phyloP scores from a whole-genome alignment of 192 early-diverging fungal genomes.

The Lunasporangiospora selenospora region DNA sequence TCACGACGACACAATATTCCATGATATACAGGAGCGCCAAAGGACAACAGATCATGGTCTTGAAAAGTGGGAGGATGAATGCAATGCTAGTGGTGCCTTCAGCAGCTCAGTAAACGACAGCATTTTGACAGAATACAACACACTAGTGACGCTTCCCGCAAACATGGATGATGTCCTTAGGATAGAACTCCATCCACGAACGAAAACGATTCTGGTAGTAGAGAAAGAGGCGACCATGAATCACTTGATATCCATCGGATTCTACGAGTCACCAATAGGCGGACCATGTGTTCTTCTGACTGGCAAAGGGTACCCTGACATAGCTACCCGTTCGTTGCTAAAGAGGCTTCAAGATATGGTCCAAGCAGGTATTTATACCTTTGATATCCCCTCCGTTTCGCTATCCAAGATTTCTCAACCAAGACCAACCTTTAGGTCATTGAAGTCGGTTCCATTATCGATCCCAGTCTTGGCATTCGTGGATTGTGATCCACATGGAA shows the following conservation, averaged over 20 bases:
- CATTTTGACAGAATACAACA: conserved; percentile 32
- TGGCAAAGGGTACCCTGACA: conserved; percentile 40
- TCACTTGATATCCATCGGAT: conserved; percentile 15
- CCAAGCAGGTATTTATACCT: background rate
- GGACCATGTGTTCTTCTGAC: conserved; percentile 40
- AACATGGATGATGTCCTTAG: conserved; percentile 11
- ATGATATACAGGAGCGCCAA: too few species aligned
- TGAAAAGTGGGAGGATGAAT: too few species aligned
- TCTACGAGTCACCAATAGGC: conserved; percentile 22
- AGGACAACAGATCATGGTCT: too few species aligned
- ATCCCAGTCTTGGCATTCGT: conserved; percentile 30
- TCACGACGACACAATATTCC: too few species aligned
- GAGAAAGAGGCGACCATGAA: conserved; percentile 39
- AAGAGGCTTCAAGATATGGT: conserved; percentile 21
- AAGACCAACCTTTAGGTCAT: background rate
- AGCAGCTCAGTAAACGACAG: too few species aligned
- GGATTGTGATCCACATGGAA: conserved; percentile 39
- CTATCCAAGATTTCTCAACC: background rate
- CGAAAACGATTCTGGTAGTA: conserved; percentile 22
- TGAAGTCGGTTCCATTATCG: background rate
- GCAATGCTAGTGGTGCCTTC: too few species aligned
- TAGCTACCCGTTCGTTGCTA: conserved; percentile 9
- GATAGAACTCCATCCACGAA: conserved; percentile 33
- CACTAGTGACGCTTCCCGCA: conserved; percentile 17
- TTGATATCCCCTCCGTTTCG: too few species aligned